phyloP scores from a whole-genome alignment of 2,329 filamentous ascomycete genomes.

The Aspergillus pseudoviridinutans region DNA sequence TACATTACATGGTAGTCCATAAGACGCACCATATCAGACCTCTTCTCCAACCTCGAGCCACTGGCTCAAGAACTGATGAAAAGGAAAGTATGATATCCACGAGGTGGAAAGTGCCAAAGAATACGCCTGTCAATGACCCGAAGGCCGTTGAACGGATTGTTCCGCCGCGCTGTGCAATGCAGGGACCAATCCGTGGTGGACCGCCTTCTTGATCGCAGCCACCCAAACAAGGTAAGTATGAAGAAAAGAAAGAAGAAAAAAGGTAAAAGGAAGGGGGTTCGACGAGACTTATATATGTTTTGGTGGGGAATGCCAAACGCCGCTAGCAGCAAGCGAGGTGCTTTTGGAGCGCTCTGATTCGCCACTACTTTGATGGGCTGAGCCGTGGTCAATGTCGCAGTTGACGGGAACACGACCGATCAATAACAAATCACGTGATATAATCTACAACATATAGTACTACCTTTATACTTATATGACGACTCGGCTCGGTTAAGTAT shows the following conservation, averaged over 20 bases:
- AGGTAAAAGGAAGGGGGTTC: conserved; percentile 16
- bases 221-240: conserved; percentile 52
- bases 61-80: conserved; percentile 32
- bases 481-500: no score
- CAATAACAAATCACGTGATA: not conserved
- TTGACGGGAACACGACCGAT: not conserved
- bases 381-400: no score
- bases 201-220: conserved; percentile 45
- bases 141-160: conserved; percentile 30
- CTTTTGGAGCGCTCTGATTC: not conserved
- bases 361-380: not conserved
- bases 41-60: conserved; percentile 33
- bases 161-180: conserved; percentile 57
- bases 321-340: conserved; percentile 20
- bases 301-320: not conserved
- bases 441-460: not conserved
- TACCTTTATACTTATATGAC: no score
- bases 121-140: conserved; percentile 39
- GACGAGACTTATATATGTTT: conserved; percentile 12
- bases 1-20: not conserved
- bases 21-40: not conserved
- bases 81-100: conserved; percentile 25
- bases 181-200: conserved; percentile 47
- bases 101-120: conserved; percentile 34
- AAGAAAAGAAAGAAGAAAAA: conserved; percentile 43